phyloP scores from a whole-genome alignment of 73 alveolate genomes.

The Breviolum minutum region DNA sequence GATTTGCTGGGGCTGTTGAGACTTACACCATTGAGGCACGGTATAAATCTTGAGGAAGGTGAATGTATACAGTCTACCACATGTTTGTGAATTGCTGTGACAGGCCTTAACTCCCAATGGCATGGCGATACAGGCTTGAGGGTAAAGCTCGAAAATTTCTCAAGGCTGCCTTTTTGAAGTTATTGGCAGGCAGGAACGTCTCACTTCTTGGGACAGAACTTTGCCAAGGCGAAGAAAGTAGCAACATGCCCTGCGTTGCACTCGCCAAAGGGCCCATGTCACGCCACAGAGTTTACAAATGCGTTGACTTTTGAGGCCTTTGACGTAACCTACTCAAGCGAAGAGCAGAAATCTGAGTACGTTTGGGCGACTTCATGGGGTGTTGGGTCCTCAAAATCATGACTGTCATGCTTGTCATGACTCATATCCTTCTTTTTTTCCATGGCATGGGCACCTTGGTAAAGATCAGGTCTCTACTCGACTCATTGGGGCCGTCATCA shows the following conservation, averaged over 20 bases:
- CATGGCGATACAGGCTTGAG: slow-evolving; percentile 80
- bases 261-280: not conserved
- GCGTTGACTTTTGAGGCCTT: not conserved
- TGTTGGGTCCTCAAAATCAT: not conserved
- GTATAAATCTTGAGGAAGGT: not conserved
- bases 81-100: not conserved
- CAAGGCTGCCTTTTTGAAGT: not conserved
- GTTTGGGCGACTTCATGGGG: slow-evolving; percentile 94
- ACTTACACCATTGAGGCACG: slow-evolving; percentile 97
- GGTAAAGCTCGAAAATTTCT: not conserved
- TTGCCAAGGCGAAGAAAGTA: slow-evolving; percentile 97
- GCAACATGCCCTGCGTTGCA: not conserved
- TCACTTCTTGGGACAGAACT: slow-evolving; percentile 99
- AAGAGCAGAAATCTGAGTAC: slow-evolving; percentile 65
- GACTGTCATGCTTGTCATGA: not conserved
- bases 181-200: slow-evolving; percentile 99
- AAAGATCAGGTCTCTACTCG: slow-evolving; percentile 97
- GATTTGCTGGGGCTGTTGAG: slow-evolving; percentile 98
- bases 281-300: not conserved
- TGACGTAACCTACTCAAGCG: slow-evolving; percentile 57
- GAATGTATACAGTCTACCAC: not conserved
- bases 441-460: not conserved
- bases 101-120: slow-evolving; percentile 87
- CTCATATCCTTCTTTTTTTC: not conserved
- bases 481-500: slow-evolving; percentile 98